Base-by-base conservation (phyloP, 257 asterid genomes). In the Jacaranda copaia region DNA sequence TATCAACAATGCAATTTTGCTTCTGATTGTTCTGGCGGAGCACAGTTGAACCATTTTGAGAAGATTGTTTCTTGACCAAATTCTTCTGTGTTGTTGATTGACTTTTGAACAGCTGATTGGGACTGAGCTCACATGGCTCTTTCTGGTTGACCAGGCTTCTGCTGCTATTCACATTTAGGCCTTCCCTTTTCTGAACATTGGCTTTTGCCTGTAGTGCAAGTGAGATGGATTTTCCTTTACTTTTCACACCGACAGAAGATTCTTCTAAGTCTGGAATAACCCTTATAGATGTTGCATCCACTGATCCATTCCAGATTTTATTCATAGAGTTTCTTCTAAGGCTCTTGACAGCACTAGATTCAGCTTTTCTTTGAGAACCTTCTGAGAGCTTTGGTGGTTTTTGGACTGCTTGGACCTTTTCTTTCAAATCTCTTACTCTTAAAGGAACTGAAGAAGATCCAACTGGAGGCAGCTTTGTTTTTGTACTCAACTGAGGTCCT, bases 191-290 rank as follows among this genome's bases (percentile, higher is more conserved):
- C 88, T 85, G 94, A 75, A 93, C 96, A 79, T 93, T 93, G 45
- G 87, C 92, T 84, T 91, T 96, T 52, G 99, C 98, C 82, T 87
- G 98, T 74, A 93, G 73, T 60, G 98, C 99, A 53, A 95, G 96
- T 11, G 99, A 93, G 49, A 95, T 76, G 43, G 98, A 88, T 80
- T 90, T 95, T 25, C 87, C 96, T 77, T 79, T 90, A 65, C 74
- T 68, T 70, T 83, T 86, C 39, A 45, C 68, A 68, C 77, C 79
- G n/a, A 65, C 45, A 5, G 85, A 79, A 73, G 87, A 76, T 68
- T 84, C 91, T 43, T 84, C 93, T 11, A 88, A 81, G 68, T 78
- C 87, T 39, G 63, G 79, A 80, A 69, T 62, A 62, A 68, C 73
- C 70, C 74, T 78, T 12, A 85, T 68, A 36, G 85, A 76, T 64